Percentiles rank a stretch among this genome's conserved stretches.
Evolutionary conservation across 345 rosid genomes (phyloP).

Genomic region (Corchorus capsularis): DNA sequence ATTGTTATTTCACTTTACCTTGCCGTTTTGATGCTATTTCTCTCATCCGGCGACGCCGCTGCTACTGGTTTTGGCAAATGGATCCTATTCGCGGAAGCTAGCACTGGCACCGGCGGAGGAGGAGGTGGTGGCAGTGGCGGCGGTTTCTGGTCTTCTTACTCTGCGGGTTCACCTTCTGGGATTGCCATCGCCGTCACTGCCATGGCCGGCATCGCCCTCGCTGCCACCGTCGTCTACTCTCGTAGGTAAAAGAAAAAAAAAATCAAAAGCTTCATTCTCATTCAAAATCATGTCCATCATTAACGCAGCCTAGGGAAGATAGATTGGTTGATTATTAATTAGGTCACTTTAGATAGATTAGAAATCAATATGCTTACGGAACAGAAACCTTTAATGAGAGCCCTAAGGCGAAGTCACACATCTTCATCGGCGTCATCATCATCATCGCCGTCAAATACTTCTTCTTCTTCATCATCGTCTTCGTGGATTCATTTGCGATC

Average conservation of each 20-base stretch:
- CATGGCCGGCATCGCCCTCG: constrained; percentile 78
- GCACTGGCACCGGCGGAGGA: constrained; percentile 39
- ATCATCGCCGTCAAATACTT: constrained; percentile 37
- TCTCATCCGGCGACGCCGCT: constrained; percentile 38
- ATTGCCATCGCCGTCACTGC: constrained; percentile 67
- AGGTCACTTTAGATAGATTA: neutral
- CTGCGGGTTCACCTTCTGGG: constrained; percentile 52
- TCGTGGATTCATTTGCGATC: constrained; percentile 74
- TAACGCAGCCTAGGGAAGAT: constrained; percentile 18
- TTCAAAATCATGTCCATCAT: neutral
- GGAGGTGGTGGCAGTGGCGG: constrained; percentile 44
- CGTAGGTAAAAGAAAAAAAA: constrained; percentile 45
- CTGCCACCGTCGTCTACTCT: constrained; percentile 62
- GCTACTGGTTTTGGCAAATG: constrained; percentile 37
- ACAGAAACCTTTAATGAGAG: constrained; percentile 57
- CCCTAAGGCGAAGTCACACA: constrained; percentile 60
- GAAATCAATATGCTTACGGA: constrained; percentile 43
- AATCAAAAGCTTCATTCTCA: constrained; percentile 15
- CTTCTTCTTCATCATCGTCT: constrained; percentile 48
- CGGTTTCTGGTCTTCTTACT: constrained; percentile 47
- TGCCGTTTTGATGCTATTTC: constrained; percentile 38
- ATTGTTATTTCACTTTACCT: constrained; percentile 25
- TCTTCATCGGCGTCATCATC: constrained; percentile 42
- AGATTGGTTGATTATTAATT: constrained; percentile 18
- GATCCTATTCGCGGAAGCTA: constrained; percentile 49